A percentile compares a stretch with the other conserved stretches of the same genome.
These are phyloP conservation scores for Taxillus chinensis DNA, from an alignment of 164 flowering plant species.

Conservation along the genomic window DNA sequence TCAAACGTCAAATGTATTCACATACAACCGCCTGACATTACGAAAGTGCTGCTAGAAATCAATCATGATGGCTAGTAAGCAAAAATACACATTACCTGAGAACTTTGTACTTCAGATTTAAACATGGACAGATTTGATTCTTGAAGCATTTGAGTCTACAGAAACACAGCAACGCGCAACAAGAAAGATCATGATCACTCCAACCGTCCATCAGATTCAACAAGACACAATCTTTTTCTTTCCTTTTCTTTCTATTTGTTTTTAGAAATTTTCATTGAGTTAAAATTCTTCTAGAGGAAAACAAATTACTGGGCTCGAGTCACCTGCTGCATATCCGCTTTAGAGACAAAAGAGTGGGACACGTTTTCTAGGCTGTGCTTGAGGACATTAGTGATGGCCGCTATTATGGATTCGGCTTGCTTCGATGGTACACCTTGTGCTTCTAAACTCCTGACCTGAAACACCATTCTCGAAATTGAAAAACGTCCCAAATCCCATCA, in stretches of 20 bases:
- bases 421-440: slow-evolving; percentile 58
- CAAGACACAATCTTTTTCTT: no score
- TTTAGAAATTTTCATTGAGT: neutral
- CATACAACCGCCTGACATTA: no score
- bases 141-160: slow-evolving; percentile 40
- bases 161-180: neutral
- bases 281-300: neutral
- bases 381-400: slow-evolving; percentile 49
- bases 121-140: slow-evolving; percentile 49
- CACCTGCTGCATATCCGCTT: slow-evolving; percentile 54
- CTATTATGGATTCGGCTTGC: slow-evolving; percentile 72
- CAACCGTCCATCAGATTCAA: no score
- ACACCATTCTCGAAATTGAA: neutral
- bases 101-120: slow-evolving; percentile 42
- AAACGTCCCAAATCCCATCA: neutral
- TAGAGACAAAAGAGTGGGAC: slow-evolving; percentile 50
- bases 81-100: slow-evolving; percentile 32
- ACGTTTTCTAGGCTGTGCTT: slow-evolving; percentile 66
- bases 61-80: neutral
- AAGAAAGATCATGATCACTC: neutral
- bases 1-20: no score
- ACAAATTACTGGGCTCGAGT: neutral
- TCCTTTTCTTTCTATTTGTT: neutral
- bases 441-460: slow-evolving; percentile 54
- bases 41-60: no score